Evolutionary conservation across 768 basidiomycete species (phyloP), one percentile per base, ranked within the genome.

Genomic region (Podaxis rugospora): DNA sequence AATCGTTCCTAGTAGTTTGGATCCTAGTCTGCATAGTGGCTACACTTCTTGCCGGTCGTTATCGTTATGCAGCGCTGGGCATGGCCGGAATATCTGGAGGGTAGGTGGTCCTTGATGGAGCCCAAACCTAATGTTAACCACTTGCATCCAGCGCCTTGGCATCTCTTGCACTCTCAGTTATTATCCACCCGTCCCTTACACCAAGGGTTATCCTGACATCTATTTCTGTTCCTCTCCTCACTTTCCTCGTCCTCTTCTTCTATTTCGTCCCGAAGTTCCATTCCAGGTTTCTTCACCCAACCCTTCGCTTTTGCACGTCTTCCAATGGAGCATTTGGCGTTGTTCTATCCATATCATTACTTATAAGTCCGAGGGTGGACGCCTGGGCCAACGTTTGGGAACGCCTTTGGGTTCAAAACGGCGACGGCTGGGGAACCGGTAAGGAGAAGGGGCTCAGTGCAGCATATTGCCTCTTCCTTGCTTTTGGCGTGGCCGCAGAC

Each of bases 381-480:
- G 68, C 70, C 1, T 89, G 86, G 87, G 80, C 80, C 3, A 78
- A 87, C 65, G 76, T 80, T 9, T 89, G 84, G 85, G 81, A 83
- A 59, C 79, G 87, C 11, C 71, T 86, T 2, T 90, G 84, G 82
- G 62, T 83, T n/a, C 55, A 54, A 4, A 74, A 80, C 40, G 71
- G 72, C 0, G 62, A 65, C 28, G 37, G 54, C 14, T 89, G 87
- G 87, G 86, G 84, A 0, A 78, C 79, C 0, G 66, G 69, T 28
- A 65, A 76, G 54, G 88, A 89, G 71, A 81, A 83, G 59, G 86
- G 82, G 1, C 73, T 89, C 23, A 85, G 78, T 63, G 83, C 83
- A 3, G 80, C 78, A 7, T 87, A 77, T 67, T 82, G 80, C 59
- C 67, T 88, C 28, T 77, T 88, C 52, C 68, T 84, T 14, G 65